Evolutionary conservation across 1,139 yeast genomes (phyloP).

Genomic region (Taiozyma onychis): DNA sequence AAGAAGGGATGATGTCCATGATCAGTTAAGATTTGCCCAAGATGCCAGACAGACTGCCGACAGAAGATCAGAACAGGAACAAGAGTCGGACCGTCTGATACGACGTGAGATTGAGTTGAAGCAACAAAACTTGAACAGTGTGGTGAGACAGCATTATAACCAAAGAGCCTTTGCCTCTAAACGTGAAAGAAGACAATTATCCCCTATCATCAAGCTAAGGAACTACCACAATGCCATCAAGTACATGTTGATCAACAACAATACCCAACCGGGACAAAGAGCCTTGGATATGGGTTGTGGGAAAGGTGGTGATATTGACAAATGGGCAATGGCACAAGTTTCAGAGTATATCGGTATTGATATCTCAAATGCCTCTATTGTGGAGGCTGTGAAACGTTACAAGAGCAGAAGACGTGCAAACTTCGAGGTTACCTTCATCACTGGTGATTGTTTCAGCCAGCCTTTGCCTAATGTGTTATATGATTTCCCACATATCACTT

Average conservation of each 20-base stretch:
- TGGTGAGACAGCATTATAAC: slow-evolving; percentile 81
- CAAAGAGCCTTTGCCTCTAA: slow-evolving; percentile 72
- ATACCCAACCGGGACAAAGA: slow-evolving; percentile 44
- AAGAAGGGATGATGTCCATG: slow-evolving; percentile 7
- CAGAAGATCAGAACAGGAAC: slow-evolving; percentile 15
- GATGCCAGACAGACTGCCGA: slow-evolving; percentile 2
- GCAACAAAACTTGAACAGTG: slow-evolving; percentile 33
- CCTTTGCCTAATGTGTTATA: slow-evolving; percentile 47
- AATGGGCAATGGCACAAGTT: slow-evolving; percentile 73
- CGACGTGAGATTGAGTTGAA: slow-evolving; percentile 13
- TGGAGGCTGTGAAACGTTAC: slow-evolving; percentile 79
- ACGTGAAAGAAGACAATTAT: slow-evolving; percentile 57
- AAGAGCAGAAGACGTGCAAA: slow-evolving; percentile 35
- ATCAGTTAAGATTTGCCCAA: slow-evolving; percentile 2
- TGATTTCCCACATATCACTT: slow-evolving; percentile 48
- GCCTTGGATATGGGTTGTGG: slow-evolving; percentile 94
- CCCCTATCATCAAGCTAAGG: slow-evolving; percentile 81
- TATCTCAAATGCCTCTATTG: slow-evolving; percentile 81
- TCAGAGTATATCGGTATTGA: slow-evolving; percentile 86
- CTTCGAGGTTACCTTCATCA: slow-evolving; percentile 77
- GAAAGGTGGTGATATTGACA: slow-evolving; percentile 93
- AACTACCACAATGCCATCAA: slow-evolving; percentile 91
- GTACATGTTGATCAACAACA: slow-evolving; percentile 74
- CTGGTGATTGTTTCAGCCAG: slow-evolving; percentile 84
- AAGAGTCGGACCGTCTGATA: slow-evolving; percentile 4